Evolutionary conservation across 2,329 filamentous ascomycete genomes (phyloP).

Genomic region (Fusarium torulosum): DNA sequence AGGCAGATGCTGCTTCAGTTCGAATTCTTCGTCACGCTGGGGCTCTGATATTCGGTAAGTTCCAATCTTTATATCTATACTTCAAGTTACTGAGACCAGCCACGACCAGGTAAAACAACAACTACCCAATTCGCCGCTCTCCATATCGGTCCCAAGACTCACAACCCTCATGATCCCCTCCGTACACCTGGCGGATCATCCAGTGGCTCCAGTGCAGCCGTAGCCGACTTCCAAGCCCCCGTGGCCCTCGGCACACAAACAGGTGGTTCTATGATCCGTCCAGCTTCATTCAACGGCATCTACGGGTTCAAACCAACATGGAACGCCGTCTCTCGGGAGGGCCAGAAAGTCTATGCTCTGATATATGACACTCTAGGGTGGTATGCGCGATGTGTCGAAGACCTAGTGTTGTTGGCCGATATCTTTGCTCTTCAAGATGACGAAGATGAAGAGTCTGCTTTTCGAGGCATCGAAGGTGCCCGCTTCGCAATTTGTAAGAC

Average conservation of each 20-base stretch:
- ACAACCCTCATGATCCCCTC: constrained; percentile 73
- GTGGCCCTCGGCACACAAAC: constrained; percentile 75
- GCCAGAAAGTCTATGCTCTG: constrained; percentile 69
- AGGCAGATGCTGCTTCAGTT: constrained; percentile 66
- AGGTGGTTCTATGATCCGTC: constrained; percentile 73
- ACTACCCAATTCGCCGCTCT: constrained; percentile 75
- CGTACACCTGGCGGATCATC: constrained; percentile 78
- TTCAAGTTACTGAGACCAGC: not conserved
- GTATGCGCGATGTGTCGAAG: constrained; percentile 68
- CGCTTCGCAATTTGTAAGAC: constrained; percentile 70
- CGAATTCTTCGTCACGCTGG: constrained; percentile 66
- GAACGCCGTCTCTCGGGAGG: constrained; percentile 72
- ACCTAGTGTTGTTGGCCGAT: constrained; percentile 69
- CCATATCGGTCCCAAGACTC: constrained; percentile 64
- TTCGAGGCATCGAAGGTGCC: constrained; percentile 59
- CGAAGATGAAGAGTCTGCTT: constrained; percentile 53
- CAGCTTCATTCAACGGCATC: constrained; percentile 75
- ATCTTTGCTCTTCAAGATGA: constrained; percentile 66
- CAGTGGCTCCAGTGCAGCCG: constrained; percentile 74
- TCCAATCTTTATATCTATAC: not conserved
- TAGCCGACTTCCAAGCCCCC: constrained; percentile 73
- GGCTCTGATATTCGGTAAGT: constrained; percentile 64
- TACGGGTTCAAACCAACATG: constrained; percentile 77
- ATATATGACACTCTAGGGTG: constrained; percentile 74
- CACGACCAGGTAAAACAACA: constrained; percentile 52